Conservation (phyloP, 1,284 basidiomycete species). For the Boletus hoseneyae region DNA sequence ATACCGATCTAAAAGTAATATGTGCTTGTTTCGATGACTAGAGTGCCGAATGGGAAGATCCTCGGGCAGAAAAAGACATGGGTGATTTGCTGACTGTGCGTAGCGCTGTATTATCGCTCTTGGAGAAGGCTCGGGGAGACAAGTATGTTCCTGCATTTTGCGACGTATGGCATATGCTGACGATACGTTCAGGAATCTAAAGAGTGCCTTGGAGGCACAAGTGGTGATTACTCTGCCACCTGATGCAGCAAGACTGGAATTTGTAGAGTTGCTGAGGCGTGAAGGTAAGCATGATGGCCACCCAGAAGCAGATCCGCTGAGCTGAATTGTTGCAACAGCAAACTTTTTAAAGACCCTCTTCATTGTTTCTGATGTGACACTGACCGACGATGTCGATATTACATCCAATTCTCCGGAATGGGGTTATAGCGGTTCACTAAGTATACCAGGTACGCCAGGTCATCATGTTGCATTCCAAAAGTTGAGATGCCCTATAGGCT, state of each 20-base stretch:
- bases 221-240: slow-evolving; percentile 51
- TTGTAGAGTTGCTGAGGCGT: slow-evolving; percentile 41
- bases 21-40: slow-evolving; percentile 24
- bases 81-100: slow-evolving; percentile 52
- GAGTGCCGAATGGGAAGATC: slow-evolving; percentile 55
- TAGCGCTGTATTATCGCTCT: slow-evolving; percentile 50
- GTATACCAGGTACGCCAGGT: slow-evolving; percentile 40
- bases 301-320: slow-evolving; percentile 1
- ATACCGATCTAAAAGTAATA: slow-evolving; percentile 4
- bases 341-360: slow-evolving; percentile 66
- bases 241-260: slow-evolving; percentile 18
- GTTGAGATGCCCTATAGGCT: slow-evolving; percentile 12
- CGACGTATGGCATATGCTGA: neutral
- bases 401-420: slow-evolving; percentile 41
- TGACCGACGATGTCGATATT: slow-evolving; percentile 43
- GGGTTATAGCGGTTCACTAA: slow-evolving; percentile 44
- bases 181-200: slow-evolving; percentile 49
- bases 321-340: slow-evolving; percentile 37
- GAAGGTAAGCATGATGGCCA: slow-evolving; percentile 42
- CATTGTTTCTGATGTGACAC: slow-evolving; percentile 67
- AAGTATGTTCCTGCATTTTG: slow-evolving; percentile 45
- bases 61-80: slow-evolving; percentile 57
- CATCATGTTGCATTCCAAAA: neutral
- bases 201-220: slow-evolving; percentile 70
- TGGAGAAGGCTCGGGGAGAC: slow-evolving; percentile 68